phyloP scores from a whole-genome alignment of 2,329 filamentous ascomycete species.

The Sclerotinia trifoliorum region DNA sequence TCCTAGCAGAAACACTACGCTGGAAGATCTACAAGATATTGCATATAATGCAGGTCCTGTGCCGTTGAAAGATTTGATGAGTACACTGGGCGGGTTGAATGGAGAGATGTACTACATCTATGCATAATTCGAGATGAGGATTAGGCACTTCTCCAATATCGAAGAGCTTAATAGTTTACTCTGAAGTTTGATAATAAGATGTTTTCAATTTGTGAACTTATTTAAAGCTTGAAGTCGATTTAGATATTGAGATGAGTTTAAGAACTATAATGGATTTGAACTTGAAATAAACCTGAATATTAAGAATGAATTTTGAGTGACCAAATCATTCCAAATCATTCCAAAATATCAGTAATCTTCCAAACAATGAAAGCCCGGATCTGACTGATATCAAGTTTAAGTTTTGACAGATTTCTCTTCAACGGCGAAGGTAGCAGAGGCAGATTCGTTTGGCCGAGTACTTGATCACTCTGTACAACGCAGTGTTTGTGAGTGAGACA shows the following conservation, averaged over 20 bases:
- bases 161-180: not conserved
- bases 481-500: conserved; percentile 14
- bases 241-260: not conserved
- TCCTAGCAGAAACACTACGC: conserved; percentile 44
- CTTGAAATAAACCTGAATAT: too few species aligned
- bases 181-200: too few species aligned
- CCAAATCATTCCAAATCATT: too few species aligned
- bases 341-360: too few species aligned
- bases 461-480: conserved; percentile 4
- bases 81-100: conserved; percentile 43
- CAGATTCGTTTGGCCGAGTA: not conserved
- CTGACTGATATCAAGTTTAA: too few species aligned
- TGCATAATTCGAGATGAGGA: conserved; percentile 30
- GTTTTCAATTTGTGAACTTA: too few species aligned
- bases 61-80: conserved; percentile 42
- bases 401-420: too few species aligned
- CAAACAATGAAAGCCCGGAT: too few species aligned
- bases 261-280: too few species aligned
- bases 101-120: conserved; percentile 47
- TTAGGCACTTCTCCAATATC: not conserved
- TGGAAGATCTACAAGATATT: conserved; percentile 41
- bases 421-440: too few species aligned
- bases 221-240: too few species aligned
- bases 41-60: conserved; percentile 29
- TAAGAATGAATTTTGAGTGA: too few species aligned